Percentiles rank a stretch among this genome's conserved stretches.
Evolutionary conservation across 1,284 basidiomycete genomes (phyloP).

Genomic region (Phellinidium pouzarii): DNA sequence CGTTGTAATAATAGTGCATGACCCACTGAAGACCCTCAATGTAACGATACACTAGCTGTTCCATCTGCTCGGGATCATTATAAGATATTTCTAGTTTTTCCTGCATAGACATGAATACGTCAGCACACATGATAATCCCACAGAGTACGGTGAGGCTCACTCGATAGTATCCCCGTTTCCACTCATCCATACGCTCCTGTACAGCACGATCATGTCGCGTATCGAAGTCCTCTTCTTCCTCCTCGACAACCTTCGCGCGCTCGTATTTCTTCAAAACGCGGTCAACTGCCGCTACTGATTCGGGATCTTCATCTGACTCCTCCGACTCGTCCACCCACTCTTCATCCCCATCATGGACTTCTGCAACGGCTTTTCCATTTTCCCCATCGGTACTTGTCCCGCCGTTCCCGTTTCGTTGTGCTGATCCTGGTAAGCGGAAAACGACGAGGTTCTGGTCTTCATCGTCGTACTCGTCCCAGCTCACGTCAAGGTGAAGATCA

Average conservation of each 20-base stretch:
- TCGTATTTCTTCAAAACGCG: slow-evolving; percentile 85
- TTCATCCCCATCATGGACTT: slow-evolving; percentile 39
- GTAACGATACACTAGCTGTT: slow-evolving; percentile 71
- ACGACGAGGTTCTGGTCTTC: slow-evolving; percentile 72
- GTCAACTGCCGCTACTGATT: slow-evolving; percentile 66
- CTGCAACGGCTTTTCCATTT: slow-evolving; percentile 30
- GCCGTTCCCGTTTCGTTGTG: slow-evolving; percentile 22
- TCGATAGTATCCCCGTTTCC: slow-evolving; percentile 89
- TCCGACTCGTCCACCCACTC: slow-evolving; percentile 43
- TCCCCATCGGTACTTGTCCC: slow-evolving; percentile 31
- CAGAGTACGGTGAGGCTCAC: slow-evolving; percentile 35
- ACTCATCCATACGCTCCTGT: slow-evolving; percentile 82
- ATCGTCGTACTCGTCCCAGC: slow-evolving; percentile 89
- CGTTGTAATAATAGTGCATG: slow-evolving; percentile 97
- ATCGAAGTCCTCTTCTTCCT: slow-evolving; percentile 70
- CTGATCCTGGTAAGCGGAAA: slow-evolving; percentile 47
- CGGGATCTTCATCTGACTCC: slow-evolving; percentile 44
- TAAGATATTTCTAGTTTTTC: slow-evolving; percentile 81
- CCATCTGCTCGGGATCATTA: slow-evolving; percentile 60
- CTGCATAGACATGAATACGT: slow-evolving; percentile 31
- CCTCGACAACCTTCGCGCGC: slow-evolving; percentile 69
- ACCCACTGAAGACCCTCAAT: slow-evolving; percentile 98
- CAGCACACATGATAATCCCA: background rate
- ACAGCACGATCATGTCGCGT: slow-evolving; percentile 68
- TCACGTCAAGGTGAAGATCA: slow-evolving; percentile 66